Base-by-base conservation (phyloP, 2,329 filamentous ascomycete genomes). In the Penicillium sp. region DNA sequence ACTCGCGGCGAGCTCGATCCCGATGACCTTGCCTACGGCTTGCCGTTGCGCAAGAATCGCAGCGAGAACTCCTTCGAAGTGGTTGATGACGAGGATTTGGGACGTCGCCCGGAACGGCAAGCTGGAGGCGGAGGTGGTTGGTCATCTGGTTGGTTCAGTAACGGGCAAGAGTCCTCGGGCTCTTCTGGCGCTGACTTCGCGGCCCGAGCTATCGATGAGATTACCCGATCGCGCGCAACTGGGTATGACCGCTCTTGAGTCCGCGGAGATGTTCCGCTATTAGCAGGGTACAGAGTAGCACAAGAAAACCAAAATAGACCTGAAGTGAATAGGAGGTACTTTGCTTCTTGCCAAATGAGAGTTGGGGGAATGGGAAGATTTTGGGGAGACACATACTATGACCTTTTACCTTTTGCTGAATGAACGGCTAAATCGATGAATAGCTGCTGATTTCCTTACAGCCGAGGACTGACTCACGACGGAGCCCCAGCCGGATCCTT, bases 41-140 rank as follows among this genome's bases (percentile, higher is more conserved):
- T 69, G 18, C 61, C 66, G 26, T 57, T 96, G 65, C 87, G 84
- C 64, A 93, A 93, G 76, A 93, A 89, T 67, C 85, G 86, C 60
- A 95, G 90, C 70, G 91, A 96, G 69, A 84, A 83, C 18, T 93
- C 96, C 64, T 97, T 97, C 67, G 91, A 96, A 67, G 89, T 90
- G 70, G 90, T 95, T 62, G 89, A 94, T 58, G 85, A 86, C 32
- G 88, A 92, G 67, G 87, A 85, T 51, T 57, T 71, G 6, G 65
- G 77, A 64, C 64, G 61, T 30, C 64, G 64, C 3, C 26, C 54
- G 7, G 34, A 63, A 40, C 57, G 62, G 23, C 56, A 60, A 18
- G 58, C 59, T 38, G 62, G 66, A 43, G 60, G 67, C 39, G 62
- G 66, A 43, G 60, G 67, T 18, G 62, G 62, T 51, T 70, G 67